Conservation (phyloP, 495 filamentous ascomycete genomes). For the Trypethelium eluteriae region DNA sequence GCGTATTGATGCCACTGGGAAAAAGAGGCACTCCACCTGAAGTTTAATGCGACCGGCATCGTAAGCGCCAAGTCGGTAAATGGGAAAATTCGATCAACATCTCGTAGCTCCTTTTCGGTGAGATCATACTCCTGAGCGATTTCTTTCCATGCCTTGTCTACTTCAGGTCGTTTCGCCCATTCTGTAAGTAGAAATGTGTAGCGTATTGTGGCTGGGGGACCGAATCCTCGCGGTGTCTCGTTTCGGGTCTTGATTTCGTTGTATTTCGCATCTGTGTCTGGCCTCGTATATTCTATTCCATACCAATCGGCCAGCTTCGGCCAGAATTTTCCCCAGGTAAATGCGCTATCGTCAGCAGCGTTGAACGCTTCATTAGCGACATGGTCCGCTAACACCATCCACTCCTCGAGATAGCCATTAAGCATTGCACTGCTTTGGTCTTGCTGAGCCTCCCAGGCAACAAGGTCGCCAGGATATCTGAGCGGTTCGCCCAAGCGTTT, state of each 20-base stretch:
- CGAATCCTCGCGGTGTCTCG: slow-evolving; percentile 21
- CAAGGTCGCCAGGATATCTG: slow-evolving; percentile 38
- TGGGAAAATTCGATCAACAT: slow-evolving; percentile 31
- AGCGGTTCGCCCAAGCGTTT: slow-evolving; percentile 35
- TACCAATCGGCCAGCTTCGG: slow-evolving; percentile 41
- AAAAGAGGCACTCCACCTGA: slow-evolving; percentile 15
- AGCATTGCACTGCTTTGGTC: slow-evolving; percentile 37
- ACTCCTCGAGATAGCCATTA: slow-evolving; percentile 46
- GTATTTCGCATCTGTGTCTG: slow-evolving; percentile 22
- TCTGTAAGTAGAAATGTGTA: slow-evolving; percentile 36
- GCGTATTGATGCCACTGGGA: not conserved
- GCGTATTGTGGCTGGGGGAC: slow-evolving; percentile 26
- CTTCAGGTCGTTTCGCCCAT: slow-evolving; percentile 42
- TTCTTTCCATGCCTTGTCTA: slow-evolving; percentile 40
- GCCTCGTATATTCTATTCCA: slow-evolving; percentile 31
- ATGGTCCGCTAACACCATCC: slow-evolving; percentile 38
- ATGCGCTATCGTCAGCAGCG: slow-evolving; percentile 37
- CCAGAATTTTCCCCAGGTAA: slow-evolving; percentile 43
- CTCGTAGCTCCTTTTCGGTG: slow-evolving; percentile 29
- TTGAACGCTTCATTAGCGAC: slow-evolving; percentile 43
- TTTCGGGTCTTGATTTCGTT: slow-evolving; percentile 8
- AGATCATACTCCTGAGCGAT: slow-evolving; percentile 28
- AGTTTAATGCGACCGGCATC: slow-evolving; percentile 18
- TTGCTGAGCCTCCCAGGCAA: slow-evolving; percentile 38
- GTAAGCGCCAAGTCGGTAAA: slow-evolving; percentile 29